phyloP scores from a whole-genome alignment of 371 early-diverging fungal genomes.

The Syncephalastrum contaminatum region DNA sequence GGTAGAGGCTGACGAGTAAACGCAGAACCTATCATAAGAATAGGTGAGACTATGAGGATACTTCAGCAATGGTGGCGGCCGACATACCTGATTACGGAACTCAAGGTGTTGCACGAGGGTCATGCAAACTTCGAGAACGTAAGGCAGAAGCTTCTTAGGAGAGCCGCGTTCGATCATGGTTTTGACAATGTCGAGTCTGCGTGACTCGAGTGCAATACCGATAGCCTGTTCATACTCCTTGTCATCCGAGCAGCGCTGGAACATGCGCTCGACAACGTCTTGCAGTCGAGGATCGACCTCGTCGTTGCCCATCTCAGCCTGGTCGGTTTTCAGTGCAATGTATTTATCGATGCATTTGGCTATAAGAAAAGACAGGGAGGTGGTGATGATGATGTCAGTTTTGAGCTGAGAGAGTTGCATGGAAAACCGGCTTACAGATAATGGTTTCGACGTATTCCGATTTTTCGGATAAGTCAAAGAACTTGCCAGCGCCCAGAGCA shows the following conservation, averaged over 20 bases:
- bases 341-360: constrained; percentile 94
- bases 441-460: constrained; percentile 93
- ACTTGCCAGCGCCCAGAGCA: constrained; percentile 92
- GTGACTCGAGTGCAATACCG: constrained; percentile 93
- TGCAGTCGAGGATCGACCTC: constrained; percentile 78
- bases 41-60: background rate
- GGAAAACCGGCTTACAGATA: constrained; percentile 61
- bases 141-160: constrained; percentile 69
- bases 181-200: constrained; percentile 87
- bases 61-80: too few species aligned
- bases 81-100: constrained; percentile 73
- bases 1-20: constrained; percentile 81
- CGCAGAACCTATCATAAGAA: constrained; percentile 57
- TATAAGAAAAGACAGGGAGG: constrained; percentile 14
- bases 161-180: constrained; percentile 75
- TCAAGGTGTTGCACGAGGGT: constrained; percentile 79
- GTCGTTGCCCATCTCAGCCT: constrained; percentile 44
- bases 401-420: too few species aligned
- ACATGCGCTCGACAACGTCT: constrained; percentile 92
- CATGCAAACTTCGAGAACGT: constrained; percentile 80
- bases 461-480: constrained; percentile 78
- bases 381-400: background rate
- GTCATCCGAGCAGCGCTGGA: constrained; percentile 84
- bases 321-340: constrained; percentile 67
- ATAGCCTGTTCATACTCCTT: constrained; percentile 90